These are phyloP conservation scores for Russula sp. DNA, from an alignment of 768 basidiomycete species.

Conservation along the genomic window DNA sequence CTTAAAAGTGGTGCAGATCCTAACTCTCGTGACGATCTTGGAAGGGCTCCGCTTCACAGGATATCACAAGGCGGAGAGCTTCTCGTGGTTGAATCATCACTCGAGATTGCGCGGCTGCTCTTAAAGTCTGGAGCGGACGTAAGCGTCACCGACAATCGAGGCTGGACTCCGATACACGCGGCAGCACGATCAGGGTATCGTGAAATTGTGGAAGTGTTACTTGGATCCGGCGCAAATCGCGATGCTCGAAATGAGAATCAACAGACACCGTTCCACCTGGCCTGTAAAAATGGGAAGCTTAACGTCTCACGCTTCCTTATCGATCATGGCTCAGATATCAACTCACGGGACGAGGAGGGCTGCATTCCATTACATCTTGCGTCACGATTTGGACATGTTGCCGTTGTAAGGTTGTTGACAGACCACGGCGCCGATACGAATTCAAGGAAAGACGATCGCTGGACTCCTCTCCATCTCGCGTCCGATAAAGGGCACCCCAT, in stretches of 20 bases:
- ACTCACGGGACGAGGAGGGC: neutral
- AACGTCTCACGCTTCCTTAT: neutral
- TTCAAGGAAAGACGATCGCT: neutral
- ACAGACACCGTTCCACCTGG: neutral
- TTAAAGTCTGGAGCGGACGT: neutral
- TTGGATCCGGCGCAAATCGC: neutral
- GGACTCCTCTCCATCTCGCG: neutral
- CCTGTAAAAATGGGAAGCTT: neutral
- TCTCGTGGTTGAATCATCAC: neutral
- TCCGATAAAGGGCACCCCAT: neutral
- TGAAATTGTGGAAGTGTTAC: neutral
- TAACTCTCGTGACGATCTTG: neutral
- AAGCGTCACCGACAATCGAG: neutral
- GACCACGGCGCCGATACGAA: neutral
- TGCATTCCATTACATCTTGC: neutral
- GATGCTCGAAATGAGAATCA: neutral
- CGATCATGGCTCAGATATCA: neutral
- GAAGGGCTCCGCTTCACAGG: neutral
- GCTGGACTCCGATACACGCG: slow-evolving; percentile 12
- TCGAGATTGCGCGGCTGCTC: neutral
- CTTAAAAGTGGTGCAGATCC: slow-evolving; percentile 4
- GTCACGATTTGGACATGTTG: neutral
- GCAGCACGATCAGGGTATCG: slow-evolving; percentile 8
- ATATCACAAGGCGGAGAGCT: neutral
- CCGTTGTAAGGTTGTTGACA: neutral